Conservation (phyloP, 2,329 filamentous ascomycete species). For the Nigrospora oryzae region DNA sequence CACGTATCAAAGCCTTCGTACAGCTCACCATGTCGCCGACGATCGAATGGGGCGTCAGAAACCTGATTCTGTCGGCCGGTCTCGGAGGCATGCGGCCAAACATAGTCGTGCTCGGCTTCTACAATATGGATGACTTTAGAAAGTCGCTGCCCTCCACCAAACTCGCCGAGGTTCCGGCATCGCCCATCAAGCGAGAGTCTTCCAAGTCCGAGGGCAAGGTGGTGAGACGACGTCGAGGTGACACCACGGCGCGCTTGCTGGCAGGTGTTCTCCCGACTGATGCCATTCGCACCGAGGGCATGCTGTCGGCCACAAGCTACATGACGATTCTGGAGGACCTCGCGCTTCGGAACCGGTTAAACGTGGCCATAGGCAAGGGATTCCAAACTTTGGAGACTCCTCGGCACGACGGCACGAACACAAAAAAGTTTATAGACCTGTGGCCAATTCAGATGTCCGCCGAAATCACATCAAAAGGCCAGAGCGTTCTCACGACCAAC, state of each 20-base stretch:
- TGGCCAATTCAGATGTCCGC: slow-evolving; percentile 95
- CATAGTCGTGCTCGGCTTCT: slow-evolving; percentile 73
- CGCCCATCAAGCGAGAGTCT: slow-evolving; percentile 22
- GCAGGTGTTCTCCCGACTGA: slow-evolving; percentile 60
- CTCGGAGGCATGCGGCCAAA: slow-evolving; percentile 85
- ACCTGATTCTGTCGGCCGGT: slow-evolving; percentile 72
- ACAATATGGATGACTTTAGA: slow-evolving; percentile 70
- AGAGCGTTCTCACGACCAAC: slow-evolving; percentile 71
- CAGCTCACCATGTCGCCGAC: slow-evolving; percentile 77
- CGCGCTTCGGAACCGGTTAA: slow-evolving; percentile 67
- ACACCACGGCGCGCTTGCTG: slow-evolving; percentile 47
- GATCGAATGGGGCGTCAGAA: slow-evolving; percentile 77
- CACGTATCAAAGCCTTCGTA: slow-evolving; percentile 81
- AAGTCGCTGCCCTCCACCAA: slow-evolving; percentile 46
- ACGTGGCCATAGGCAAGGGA: slow-evolving; percentile 76
- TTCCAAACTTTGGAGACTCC: slow-evolving; percentile 73
- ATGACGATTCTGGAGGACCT: slow-evolving; percentile 79
- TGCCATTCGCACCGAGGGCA: slow-evolving; percentile 56
- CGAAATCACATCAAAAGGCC: slow-evolving; percentile 60
- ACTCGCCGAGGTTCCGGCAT: slow-evolving; percentile 40
- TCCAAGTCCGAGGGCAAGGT: slow-evolving; percentile 21
- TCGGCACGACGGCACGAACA: slow-evolving; percentile 42
- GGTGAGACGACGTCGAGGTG: slow-evolving; percentile 32
- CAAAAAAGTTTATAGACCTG: slow-evolving; percentile 74
- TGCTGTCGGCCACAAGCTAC: slow-evolving; percentile 65